Evolutionary conservation across 2,329 filamentous ascomycete species (phyloP).

Genomic region (Botryotinia calthae): DNA sequence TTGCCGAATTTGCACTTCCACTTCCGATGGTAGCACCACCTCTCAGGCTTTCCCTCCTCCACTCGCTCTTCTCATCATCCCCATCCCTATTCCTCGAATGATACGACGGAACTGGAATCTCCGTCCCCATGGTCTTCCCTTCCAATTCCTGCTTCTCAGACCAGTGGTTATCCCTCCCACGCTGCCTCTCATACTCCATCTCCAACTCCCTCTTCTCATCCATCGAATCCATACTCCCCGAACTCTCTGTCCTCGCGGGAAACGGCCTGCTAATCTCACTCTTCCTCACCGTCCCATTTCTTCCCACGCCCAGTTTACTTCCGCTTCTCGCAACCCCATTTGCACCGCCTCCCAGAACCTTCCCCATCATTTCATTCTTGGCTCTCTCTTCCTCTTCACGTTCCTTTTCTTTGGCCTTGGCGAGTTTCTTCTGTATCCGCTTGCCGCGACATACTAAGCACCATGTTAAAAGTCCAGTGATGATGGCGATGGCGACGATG

Average conservation of each 20-base stretch:
- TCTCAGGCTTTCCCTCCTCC: neutral
- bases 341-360: neutral
- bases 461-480: neutral
- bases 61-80: neutral
- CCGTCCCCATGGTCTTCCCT: neutral
- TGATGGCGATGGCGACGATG: neutral
- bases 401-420: neutral
- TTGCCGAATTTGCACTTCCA: neutral
- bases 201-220: neutral
- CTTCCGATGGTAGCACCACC: neutral
- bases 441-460: conserved; percentile 2
- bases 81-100: neutral
- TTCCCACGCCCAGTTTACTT: neutral
- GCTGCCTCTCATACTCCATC: neutral
- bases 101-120: neutral
- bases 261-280: neutral
- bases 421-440: neutral
- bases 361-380: neutral
- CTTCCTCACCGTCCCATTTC: neutral
- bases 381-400: neutral
- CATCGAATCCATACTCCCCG: neutral
- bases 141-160: neutral
- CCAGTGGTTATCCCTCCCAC: neutral
- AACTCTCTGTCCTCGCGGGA: too few species aligned
- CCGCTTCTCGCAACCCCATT: neutral